These are phyloP conservation scores for Clarireedia paspali DNA, from an alignment of 2,329 filamentous ascomycete genomes.

Conservation along the genomic window DNA sequence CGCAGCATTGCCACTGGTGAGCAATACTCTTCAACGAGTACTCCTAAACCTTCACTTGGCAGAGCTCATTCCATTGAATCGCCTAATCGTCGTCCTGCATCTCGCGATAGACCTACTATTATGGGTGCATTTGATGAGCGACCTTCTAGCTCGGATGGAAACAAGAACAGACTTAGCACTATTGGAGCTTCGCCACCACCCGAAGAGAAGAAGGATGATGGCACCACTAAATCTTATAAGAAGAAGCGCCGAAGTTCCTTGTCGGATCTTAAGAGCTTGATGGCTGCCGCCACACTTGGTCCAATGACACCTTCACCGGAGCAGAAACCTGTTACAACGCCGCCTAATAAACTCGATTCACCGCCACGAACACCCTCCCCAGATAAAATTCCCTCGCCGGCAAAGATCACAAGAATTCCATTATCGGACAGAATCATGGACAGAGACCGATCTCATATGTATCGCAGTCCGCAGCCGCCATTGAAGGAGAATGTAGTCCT, in stretches of 20 bases:
- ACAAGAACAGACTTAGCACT: slow-evolving; percentile 21
- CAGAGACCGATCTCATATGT: slow-evolving; percentile 18
- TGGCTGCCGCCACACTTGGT: slow-evolving; percentile 51
- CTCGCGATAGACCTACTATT: slow-evolving; percentile 53
- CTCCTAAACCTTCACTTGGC: slow-evolving; percentile 59
- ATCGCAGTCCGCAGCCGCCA: slow-evolving; percentile 18
- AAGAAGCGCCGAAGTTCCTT: slow-evolving; percentile 88
- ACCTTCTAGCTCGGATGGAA: slow-evolving; percentile 41
- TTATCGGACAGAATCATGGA: slow-evolving; percentile 22
- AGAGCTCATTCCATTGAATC: slow-evolving; percentile 73
- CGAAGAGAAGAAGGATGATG: slow-evolving; percentile 37
- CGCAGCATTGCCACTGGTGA: slow-evolving; percentile 54
- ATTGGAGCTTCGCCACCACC: slow-evolving; percentile 28
- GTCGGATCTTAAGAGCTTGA: slow-evolving; percentile 70
- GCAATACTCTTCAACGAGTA: slow-evolving; percentile 39
- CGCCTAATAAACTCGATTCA: slow-evolving; percentile 15
- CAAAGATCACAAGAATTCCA: slow-evolving; percentile 24
- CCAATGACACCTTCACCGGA: slow-evolving; percentile 30
- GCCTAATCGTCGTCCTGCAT: slow-evolving; percentile 47
- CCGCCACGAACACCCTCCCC: slow-evolving; percentile 28
- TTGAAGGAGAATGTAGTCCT: slow-evolving; percentile 25
- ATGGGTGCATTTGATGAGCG: slow-evolving; percentile 57
- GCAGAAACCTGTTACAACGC: background rate
- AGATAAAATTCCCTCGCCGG: slow-evolving; percentile 1
- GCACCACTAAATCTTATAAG: slow-evolving; percentile 38